Conservation (phyloP, 2,329 filamentous ascomycete genomes). For the Scedosporium minutisporum region DNA sequence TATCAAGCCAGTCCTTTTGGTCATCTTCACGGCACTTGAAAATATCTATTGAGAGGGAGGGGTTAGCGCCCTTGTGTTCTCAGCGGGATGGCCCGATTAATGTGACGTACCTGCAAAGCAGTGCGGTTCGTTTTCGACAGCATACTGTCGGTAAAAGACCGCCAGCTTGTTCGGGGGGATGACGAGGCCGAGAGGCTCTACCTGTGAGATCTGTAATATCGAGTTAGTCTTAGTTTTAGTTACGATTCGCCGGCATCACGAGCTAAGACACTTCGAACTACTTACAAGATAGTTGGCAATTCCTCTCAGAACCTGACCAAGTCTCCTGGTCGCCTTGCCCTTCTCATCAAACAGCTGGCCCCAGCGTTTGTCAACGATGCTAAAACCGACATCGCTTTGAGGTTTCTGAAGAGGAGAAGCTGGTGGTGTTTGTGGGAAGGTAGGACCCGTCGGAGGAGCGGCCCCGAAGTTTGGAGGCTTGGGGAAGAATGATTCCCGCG, state of each 20-base stretch:
- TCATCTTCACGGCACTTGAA: constrained; percentile 31
- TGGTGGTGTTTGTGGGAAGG: constrained; percentile 1
- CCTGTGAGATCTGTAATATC: neutral
- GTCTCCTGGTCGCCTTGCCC: constrained; percentile 56
- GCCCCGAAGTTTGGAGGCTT: neutral
- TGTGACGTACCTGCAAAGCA: constrained; percentile 52
- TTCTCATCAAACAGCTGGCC: constrained; percentile 61
- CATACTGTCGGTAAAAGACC: constrained; percentile 60
- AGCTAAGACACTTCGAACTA: neutral
- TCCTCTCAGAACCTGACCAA: constrained; percentile 63
- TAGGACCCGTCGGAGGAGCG: neutral
- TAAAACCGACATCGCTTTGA: constrained; percentile 6
- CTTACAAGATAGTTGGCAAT: constrained; percentile 65
- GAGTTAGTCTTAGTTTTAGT: neutral
- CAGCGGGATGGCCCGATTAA: neutral
- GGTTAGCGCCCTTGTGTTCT: neutral
- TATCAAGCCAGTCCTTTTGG: constrained; percentile 16
- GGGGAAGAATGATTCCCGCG: neutral
- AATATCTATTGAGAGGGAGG: constrained; percentile 47
- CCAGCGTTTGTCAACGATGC: constrained; percentile 63
- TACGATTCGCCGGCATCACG: neutral
- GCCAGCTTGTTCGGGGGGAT: constrained; percentile 68
- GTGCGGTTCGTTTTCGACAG: constrained; percentile 54
- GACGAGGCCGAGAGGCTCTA: constrained; percentile 37
- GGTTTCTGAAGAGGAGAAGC: neutral